phyloP scores from a whole-genome alignment of 2,329 filamentous ascomycete species.

The Sclerotinia glacialis region DNA sequence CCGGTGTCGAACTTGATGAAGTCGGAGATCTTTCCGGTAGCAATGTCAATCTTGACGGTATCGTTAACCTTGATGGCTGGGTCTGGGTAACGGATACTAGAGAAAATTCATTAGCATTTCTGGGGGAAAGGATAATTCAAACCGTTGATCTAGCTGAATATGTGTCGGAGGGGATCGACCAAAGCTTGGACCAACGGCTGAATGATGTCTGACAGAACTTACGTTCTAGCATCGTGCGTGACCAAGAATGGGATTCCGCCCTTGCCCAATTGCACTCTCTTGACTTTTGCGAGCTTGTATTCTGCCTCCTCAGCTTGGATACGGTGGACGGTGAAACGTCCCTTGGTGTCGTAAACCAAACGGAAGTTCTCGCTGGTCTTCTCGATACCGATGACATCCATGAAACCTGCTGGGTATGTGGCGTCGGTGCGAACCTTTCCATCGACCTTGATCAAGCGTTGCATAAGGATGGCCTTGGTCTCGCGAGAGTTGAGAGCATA shows the following conservation, averaged over 20 bases:
- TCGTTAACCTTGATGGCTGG: slow-evolving; percentile 99
- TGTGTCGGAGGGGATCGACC: slow-evolving; percentile 53
- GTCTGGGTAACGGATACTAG: slow-evolving; percentile 98
- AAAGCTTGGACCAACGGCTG: slow-evolving; percentile 99
- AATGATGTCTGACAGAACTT: slow-evolving; percentile 97
- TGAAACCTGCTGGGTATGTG: slow-evolving; percentile 97
- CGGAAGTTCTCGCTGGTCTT: slow-evolving; percentile 99
- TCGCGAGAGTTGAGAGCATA: slow-evolving; percentile 99
- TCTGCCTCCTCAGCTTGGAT: slow-evolving; percentile 98
- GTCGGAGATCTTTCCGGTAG: slow-evolving; percentile 96
- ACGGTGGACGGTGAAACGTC: slow-evolving; percentile 99
- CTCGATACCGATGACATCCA: slow-evolving; percentile 99
- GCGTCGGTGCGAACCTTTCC: slow-evolving; percentile 98
- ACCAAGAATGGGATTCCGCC: slow-evolving; percentile 99
- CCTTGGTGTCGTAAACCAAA: slow-evolving; percentile 99
- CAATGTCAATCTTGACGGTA: slow-evolving; percentile 97
- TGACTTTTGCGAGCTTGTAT: slow-evolving; percentile 99
- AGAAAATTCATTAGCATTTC: slow-evolving; percentile 38
- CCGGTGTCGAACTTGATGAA: slow-evolving; percentile 99
- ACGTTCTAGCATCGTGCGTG: slow-evolving; percentile 99
- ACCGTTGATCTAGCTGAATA: slow-evolving; percentile 40
- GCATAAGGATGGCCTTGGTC: slow-evolving; percentile 97
- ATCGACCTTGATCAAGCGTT: slow-evolving; percentile 99
- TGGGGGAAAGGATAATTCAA: slow-evolving; percentile 33
- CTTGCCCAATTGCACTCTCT: slow-evolving; percentile 98